phyloP scores from a whole-genome alignment of 805 yeast genomes.

The Pichia californica region DNA sequence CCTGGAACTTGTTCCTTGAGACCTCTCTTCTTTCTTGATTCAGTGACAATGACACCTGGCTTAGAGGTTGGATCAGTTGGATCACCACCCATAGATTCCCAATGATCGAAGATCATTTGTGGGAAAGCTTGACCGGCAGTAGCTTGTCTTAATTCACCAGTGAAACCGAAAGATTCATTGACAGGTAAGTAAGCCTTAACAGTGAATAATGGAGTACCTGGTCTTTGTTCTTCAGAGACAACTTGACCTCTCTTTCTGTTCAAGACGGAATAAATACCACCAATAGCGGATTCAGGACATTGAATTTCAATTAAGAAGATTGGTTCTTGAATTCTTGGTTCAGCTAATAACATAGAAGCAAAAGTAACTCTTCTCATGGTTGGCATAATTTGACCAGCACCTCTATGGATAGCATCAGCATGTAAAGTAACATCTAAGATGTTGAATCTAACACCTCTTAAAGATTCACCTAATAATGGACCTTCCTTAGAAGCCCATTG shows the following conservation, averaged over 20 bases:
- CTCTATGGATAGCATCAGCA: constrained; percentile 99
- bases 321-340: constrained; percentile 99
- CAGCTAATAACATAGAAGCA: constrained; percentile 97
- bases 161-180: constrained; percentile 99
- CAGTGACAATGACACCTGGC: constrained; percentile 54
- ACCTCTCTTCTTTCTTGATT: constrained; percentile 90
- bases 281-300: constrained; percentile 99
- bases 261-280: constrained; percentile 99
- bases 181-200: constrained; percentile 99
- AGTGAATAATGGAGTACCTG: constrained; percentile 99
- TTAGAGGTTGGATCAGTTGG: constrained; percentile 78
- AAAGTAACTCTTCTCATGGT: constrained; percentile 99
- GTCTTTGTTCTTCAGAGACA: constrained; percentile 98
- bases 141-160: constrained; percentile 98
- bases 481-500: constrained; percentile 99
- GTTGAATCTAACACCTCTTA: constrained; percentile 96
- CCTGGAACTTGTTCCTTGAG: constrained; percentile 96
- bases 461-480: constrained; percentile 94
- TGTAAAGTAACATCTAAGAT: constrained; percentile 98
- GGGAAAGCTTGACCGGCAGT: constrained; percentile 99
- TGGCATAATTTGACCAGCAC: constrained; percentile 99
- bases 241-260: constrained; percentile 99
- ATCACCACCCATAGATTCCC: constrained; percentile 89
- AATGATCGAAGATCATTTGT: constrained; percentile 99
- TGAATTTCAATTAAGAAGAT: constrained; percentile 98